A percentile compares a stretch with the other conserved stretches of the same genome.
phyloP scores from a whole-genome alignment of 2,329 filamentous ascomycete species.

The Escovopsis sp. region DNA sequence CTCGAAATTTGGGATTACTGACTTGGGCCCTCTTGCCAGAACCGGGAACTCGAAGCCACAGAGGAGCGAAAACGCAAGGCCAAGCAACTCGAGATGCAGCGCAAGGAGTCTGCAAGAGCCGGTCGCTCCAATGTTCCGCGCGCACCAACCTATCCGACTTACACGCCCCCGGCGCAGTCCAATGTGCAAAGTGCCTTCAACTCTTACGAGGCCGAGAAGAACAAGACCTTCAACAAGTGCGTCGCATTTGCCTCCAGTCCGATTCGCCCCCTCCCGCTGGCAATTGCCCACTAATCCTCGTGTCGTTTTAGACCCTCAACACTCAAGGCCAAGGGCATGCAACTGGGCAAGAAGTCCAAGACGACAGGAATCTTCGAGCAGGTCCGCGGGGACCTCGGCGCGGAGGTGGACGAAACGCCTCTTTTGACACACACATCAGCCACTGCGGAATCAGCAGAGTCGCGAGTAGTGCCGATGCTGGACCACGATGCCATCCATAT shows the following conservation, averaged over 20 bases:
- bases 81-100: slow-evolving; percentile 96
- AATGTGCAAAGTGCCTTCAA: slow-evolving; percentile 73
- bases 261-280: not conserved
- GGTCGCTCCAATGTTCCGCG: slow-evolving; percentile 53
- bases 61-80: slow-evolving; percentile 98
- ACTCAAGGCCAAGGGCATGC: slow-evolving; percentile 93
- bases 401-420: slow-evolving; percentile 64
- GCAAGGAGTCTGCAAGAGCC: slow-evolving; percentile 80
- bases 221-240: slow-evolving; percentile 73
- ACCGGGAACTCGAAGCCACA: slow-evolving; percentile 96
- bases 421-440: slow-evolving; percentile 43
- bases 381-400: slow-evolving; percentile 81
- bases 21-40: slow-evolving; percentile 34
- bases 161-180: slow-evolving; percentile 64
- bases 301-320: slow-evolving; percentile 37
- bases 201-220: slow-evolving; percentile 93
- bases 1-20: slow-evolving; percentile 7
- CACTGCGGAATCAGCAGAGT: slow-evolving; percentile 36
- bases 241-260: slow-evolving; percentile 13
- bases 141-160: slow-evolving; percentile 74
- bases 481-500: slow-evolving; percentile 81
- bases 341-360: slow-evolving; percentile 97
- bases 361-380: slow-evolving; percentile 95
- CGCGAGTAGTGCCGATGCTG: slow-evolving; percentile 47
- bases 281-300: slow-evolving; percentile 5